Conservation (phyloP, 129 eudicot genomes). For the Pittosporum tobira region DNA sequence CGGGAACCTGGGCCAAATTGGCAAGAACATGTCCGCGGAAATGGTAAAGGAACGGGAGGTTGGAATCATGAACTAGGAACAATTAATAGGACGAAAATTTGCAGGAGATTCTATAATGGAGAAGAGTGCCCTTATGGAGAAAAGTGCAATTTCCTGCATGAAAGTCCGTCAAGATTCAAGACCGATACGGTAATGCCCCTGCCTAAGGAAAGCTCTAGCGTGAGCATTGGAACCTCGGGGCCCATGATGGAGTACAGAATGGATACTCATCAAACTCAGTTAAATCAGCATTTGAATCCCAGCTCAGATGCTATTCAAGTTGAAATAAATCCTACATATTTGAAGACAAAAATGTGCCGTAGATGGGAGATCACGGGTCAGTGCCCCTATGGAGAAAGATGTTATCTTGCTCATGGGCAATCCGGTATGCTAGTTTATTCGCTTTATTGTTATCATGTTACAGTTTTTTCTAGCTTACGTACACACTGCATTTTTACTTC, state of each 20-base stretch:
- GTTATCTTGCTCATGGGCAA: conserved; percentile 74
- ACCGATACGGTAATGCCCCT: conserved; percentile 8
- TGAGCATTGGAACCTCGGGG: conserved; percentile 45
- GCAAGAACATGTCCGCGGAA: conserved; percentile 56
- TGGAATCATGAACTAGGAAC: conserved; percentile 40
- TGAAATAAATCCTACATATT: conserved; percentile 16
- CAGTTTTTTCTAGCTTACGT: too few relatives aligned
- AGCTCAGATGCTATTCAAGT: conserved; percentile 18
- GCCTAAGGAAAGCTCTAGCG: conserved; percentile 47
- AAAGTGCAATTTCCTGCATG: conserved; percentile 67
- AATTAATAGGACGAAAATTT: conserved; percentile 54
- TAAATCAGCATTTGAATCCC: conserved; percentile 3
- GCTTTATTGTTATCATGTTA: too few relatives aligned
- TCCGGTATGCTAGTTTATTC: conserved; percentile 72
- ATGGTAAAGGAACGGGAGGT: conserved; percentile 32
- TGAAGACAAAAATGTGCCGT: conserved; percentile 62
- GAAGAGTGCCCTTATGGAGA: conserved; percentile 90
- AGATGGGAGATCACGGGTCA: conserved; percentile 64
- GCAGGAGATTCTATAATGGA: conserved; percentile 62
- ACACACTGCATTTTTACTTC: too few relatives aligned
- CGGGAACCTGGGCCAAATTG: conserved; percentile 78
- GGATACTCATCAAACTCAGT: conserved; percentile 16
- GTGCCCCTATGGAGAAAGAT: conserved; percentile 55
- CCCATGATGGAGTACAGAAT: conserved; percentile 12
- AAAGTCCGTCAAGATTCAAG: conserved; percentile 41